Evolutionary conservation across 2,329 filamentous ascomycete species (phyloP).

Genomic region (Colletotrichum cuscutae): DNA sequence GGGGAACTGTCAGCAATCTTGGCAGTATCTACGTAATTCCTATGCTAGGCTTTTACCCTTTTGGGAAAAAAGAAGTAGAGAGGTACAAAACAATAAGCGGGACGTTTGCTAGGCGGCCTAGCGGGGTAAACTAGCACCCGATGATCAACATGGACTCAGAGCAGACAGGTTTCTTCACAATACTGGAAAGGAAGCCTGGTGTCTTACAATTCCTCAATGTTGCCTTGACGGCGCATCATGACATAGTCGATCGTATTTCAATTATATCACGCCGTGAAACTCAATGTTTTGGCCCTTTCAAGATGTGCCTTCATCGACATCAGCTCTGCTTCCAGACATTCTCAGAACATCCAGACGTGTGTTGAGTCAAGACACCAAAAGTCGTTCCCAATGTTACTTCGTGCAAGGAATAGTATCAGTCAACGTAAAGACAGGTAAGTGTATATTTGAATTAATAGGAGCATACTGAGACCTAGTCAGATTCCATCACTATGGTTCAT

Average conservation of each 20-base stretch:
- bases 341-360: too few relatives aligned
- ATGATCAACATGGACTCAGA: neutral
- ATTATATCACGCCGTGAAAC: neutral
- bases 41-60: neutral
- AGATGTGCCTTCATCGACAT: too few relatives aligned
- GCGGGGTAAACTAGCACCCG: neutral
- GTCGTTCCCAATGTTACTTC: too few relatives aligned
- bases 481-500: too few relatives aligned
- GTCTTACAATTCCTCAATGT: neutral
- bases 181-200: neutral
- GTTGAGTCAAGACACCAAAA: too few relatives aligned
- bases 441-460: too few relatives aligned
- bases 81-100: neutral
- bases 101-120: neutral
- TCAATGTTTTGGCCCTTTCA: neutral
- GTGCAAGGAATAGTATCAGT: too few relatives aligned
- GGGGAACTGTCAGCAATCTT: neutral
- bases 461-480: too few relatives aligned
- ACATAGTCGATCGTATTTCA: neutral
- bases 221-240: neutral
- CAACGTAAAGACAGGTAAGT: too few relatives aligned
- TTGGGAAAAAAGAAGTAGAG: neutral
- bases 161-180: neutral
- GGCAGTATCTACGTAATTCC: neutral
- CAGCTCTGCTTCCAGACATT: too few relatives aligned